A percentile compares a stretch with the other conserved stretches of the same genome.
Evolutionary conservation across 2,329 filamentous ascomycete species (phyloP).

Genomic region (Chaetomiaceae sp.): DNA sequence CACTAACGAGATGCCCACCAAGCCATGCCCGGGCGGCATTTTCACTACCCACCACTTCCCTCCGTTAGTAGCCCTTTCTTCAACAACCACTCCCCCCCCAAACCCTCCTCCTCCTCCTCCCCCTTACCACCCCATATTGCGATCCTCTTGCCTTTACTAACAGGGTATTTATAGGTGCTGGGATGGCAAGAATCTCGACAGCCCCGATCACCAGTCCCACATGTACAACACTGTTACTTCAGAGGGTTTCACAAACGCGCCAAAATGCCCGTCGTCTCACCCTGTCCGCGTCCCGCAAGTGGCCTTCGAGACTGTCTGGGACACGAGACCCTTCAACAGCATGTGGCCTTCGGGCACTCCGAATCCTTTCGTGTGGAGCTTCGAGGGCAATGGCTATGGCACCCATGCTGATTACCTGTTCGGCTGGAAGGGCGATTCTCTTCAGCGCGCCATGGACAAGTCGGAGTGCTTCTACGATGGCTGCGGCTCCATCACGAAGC

Average conservation of each 20-base stretch:
- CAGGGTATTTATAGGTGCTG: conserved; percentile 39
- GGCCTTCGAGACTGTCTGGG: conserved; percentile 37
- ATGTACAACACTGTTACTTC: conserved; percentile 29
- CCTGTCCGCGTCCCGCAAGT: conserved; percentile 36
- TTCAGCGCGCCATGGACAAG: conserved; percentile 33
- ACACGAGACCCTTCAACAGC: conserved; percentile 30
- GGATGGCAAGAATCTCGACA: conserved; percentile 46
- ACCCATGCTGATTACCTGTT: conserved; percentile 29
- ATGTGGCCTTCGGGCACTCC: conserved; percentile 29
- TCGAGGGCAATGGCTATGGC: conserved; percentile 23
- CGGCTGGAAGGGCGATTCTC: conserved; percentile 24
- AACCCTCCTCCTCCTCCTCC: background rate
- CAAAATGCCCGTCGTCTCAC: conserved; percentile 29
- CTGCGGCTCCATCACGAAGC: conserved; percentile 32
- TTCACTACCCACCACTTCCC: conserved; percentile 42
- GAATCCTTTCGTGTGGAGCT: conserved; percentile 28
- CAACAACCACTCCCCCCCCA: background rate
- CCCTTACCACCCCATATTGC: too few species aligned
- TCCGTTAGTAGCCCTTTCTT: background rate
- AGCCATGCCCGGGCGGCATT: conserved; percentile 38
- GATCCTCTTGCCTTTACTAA: too few species aligned
- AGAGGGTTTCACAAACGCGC: conserved; percentile 25
- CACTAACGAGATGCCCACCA: conserved; percentile 38
- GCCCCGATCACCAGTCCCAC: conserved; percentile 30
- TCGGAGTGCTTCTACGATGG: conserved; percentile 31